Conservation (phyloP, 2,329 filamentous ascomycete genomes). For the Metarhizium guizhouense region DNA sequence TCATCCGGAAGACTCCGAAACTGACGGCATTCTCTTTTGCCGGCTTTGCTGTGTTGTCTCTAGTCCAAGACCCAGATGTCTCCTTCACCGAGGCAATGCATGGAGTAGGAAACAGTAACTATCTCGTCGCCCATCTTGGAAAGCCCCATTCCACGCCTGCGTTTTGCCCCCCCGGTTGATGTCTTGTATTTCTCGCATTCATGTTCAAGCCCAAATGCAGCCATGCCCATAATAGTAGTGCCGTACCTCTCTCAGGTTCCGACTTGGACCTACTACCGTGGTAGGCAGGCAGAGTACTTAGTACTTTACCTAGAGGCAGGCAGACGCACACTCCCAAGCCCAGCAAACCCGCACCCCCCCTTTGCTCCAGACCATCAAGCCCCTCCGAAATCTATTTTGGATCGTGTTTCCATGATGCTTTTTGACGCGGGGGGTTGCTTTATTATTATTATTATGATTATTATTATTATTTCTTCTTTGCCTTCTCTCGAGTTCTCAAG, state of each 20-base stretch:
- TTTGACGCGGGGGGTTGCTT: not conserved
- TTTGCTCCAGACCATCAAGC: not conserved
- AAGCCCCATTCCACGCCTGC: not conserved
- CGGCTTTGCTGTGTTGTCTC: too few relatives aligned
- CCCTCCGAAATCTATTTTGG: slow-evolving; percentile 7
- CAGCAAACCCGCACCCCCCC: slow-evolving; percentile 1
- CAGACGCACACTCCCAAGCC: not conserved
- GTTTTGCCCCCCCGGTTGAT: not conserved
- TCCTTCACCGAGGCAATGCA: not conserved
- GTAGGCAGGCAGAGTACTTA: too few relatives aligned
- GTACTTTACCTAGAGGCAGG: not conserved
- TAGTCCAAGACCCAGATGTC: too few relatives aligned
- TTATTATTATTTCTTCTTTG: not conserved
- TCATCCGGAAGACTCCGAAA: too few relatives aligned
- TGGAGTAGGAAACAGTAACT: not conserved
- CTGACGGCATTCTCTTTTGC: too few relatives aligned
- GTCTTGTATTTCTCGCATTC: not conserved
- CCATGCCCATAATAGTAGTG: not conserved
- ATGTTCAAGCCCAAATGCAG: not conserved
- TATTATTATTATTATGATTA: too few relatives aligned
- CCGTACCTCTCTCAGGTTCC: not conserved
- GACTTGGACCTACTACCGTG: too few relatives aligned
- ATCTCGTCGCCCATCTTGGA: not conserved
- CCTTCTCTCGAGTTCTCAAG: not conserved
- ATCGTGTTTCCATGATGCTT: not conserved